A percentile compares a stretch with the other conserved stretches of the same genome.
Evolutionary conservation across 2,329 filamentous ascomycete genomes (phyloP).

Genomic region (Lasiodiplodia sp.): DNA sequence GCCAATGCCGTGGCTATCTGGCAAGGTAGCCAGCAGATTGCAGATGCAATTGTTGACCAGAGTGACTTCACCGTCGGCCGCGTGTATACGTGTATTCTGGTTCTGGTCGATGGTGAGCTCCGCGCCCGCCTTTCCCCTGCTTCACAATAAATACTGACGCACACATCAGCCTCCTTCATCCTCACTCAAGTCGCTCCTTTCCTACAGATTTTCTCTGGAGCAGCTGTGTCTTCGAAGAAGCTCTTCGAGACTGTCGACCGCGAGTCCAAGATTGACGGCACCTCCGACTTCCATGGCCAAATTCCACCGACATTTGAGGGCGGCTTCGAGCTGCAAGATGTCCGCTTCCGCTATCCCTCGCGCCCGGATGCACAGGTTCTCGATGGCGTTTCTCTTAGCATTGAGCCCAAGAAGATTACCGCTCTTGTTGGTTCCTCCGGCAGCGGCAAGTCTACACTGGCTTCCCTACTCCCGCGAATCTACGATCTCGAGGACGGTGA

Average conservation of each 20-base stretch:
- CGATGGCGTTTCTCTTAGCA: constrained; percentile 45
- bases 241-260: constrained; percentile 14
- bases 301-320: constrained; percentile 29
- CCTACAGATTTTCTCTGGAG: constrained; percentile 13
- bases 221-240: constrained; percentile 7
- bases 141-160: background rate
- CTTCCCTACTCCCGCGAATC: constrained; percentile 60
- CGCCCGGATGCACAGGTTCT: constrained; percentile 50
- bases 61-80: constrained; percentile 7
- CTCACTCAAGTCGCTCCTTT: constrained; percentile 26
- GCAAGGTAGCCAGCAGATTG: constrained; percentile 26
- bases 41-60: background rate
- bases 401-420: constrained; percentile 50
- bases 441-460: constrained; percentile 89
- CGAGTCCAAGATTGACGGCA: constrained; percentile 18
- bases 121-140: too few relatives aligned
- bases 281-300: constrained; percentile 15
- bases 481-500: constrained; percentile 48
- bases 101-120: constrained; percentile 13
- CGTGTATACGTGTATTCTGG: constrained; percentile 11
- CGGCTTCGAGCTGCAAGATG: constrained; percentile 46
- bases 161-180: constrained; percentile 3
- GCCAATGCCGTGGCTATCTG: constrained; percentile 24
- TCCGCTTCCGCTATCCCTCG: constrained; percentile 52
- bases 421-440: constrained; percentile 66